phyloP scores from a whole-genome alignment of 148 eudicot species.

The Oxyria digyna region DNA sequence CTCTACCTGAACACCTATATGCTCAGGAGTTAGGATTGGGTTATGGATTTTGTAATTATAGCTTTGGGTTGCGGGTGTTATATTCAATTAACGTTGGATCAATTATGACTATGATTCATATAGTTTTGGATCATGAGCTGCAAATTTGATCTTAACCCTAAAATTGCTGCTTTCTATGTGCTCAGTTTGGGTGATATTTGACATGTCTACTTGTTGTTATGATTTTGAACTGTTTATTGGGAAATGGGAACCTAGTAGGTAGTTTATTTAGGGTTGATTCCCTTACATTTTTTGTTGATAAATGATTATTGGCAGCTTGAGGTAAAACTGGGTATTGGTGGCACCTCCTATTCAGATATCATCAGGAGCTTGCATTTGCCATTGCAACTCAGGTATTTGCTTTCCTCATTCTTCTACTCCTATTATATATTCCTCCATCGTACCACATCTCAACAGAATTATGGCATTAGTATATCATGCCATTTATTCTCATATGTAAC shows the following conservation, averaged over 20 bases:
- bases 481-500: not conserved
- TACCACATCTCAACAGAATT: not conserved
- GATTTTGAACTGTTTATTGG: not conserved
- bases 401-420: not conserved
- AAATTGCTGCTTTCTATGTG: not conserved
- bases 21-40: too few relatives aligned
- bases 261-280: not conserved
- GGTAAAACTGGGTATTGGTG: conserved; percentile 83
- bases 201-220: not conserved
- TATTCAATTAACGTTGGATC: too few relatives aligned
- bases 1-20: too few relatives aligned
- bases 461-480: not conserved
- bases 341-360: conserved; percentile 83
- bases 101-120: not conserved
- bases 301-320: conserved; percentile 52
- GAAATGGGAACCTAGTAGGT: not conserved
- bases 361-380: conserved; percentile 77
- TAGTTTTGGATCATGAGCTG: not conserved
- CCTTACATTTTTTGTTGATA: not conserved
- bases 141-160: not conserved
- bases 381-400: conserved; percentile 59
- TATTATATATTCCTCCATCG: not conserved
- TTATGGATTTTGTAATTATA: not conserved
- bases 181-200: not conserved
- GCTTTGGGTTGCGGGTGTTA: too few relatives aligned